A percentile compares a stretch with the other conserved stretches of the same genome.
These are phyloP conservation scores for Xylaria sp. DNA, from an alignment of 2,329 filamentous ascomycete species.

Conservation along the genomic window DNA sequence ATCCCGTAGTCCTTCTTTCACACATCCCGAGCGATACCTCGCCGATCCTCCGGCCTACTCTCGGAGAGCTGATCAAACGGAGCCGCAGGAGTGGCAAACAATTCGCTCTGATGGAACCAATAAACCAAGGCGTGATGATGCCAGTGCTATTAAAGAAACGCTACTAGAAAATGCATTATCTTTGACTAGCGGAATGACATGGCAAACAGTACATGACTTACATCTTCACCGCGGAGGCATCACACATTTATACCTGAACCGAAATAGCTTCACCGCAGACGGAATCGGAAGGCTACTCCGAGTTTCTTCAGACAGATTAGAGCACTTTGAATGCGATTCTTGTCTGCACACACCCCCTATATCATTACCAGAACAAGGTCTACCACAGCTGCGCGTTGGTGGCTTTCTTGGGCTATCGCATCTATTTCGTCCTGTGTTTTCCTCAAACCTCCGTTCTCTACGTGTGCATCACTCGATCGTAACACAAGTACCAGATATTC, in stretches of 20 bases:
- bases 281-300: constrained; percentile 59
- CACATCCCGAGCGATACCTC: constrained; percentile 60
- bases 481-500: constrained; percentile 63
- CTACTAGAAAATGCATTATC: constrained; percentile 45
- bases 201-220: constrained; percentile 40
- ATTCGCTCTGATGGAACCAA: constrained; percentile 53
- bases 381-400: constrained; percentile 50
- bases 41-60: constrained; percentile 61
- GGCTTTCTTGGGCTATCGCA: constrained; percentile 60
- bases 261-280: constrained; percentile 59
- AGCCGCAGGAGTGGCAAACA: constrained; percentile 45
- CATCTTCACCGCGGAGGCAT: constrained; percentile 52
- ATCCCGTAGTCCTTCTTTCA: constrained; percentile 56
- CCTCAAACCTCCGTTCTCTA: constrained; percentile 63
- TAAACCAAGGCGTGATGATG: constrained; percentile 50
- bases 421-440: constrained; percentile 63
- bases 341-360: constrained; percentile 47
- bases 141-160: constrained; percentile 47
- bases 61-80: constrained; percentile 38
- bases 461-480: constrained; percentile 70
- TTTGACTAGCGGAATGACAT: constrained; percentile 33
- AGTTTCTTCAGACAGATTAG: constrained; percentile 58
- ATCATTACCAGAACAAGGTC: constrained; percentile 43
- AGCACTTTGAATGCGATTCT: constrained; percentile 64
- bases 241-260: constrained; percentile 66